These are phyloP conservation scores for Clitopilus passeckerianus DNA, from an alignment of 768 basidiomycete species.

Conservation along the genomic window DNA sequence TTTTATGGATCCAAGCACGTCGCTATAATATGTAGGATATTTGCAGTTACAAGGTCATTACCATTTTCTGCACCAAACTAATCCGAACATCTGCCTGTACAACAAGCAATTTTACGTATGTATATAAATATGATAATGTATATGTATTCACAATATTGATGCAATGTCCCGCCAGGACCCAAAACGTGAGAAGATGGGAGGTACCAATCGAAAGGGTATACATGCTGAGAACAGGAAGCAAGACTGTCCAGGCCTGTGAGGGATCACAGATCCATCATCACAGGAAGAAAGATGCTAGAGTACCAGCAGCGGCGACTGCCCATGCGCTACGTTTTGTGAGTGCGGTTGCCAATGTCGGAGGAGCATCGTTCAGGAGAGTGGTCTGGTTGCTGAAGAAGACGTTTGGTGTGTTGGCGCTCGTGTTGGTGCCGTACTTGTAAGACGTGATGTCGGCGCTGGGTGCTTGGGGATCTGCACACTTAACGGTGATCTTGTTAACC, in stretches of 20 bases:
- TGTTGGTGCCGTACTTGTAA: conserved; percentile 60
- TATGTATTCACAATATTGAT: conserved; percentile 1
- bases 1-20: not conserved
- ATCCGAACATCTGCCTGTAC: not conserved
- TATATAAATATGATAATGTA: conserved; percentile 6
- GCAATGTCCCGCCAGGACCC: not conserved
- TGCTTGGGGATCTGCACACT: conserved; percentile 49
- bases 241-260: not conserved
- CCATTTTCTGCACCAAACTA: not conserved
- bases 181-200: not conserved
- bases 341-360: conserved; percentile 2
- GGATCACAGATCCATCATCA: conserved; percentile 1
- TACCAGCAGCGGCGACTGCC: conserved; percentile 17
- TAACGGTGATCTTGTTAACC: conserved; percentile 56
- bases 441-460: conserved; percentile 46
- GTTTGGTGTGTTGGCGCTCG: conserved; percentile 44
- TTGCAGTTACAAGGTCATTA: not conserved
- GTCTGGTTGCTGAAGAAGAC: conserved; percentile 57
- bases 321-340: conserved; percentile 13
- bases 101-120: conserved; percentile 3
- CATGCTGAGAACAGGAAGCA: not conserved
- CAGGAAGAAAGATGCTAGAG: conserved; percentile 15
- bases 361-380: conserved; percentile 46
- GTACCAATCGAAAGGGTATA: not conserved
- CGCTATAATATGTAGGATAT: not conserved